Evolutionary conservation across 1,139 yeast species (phyloP).

Genomic region (Saccharomycopsis crataegensis): DNA sequence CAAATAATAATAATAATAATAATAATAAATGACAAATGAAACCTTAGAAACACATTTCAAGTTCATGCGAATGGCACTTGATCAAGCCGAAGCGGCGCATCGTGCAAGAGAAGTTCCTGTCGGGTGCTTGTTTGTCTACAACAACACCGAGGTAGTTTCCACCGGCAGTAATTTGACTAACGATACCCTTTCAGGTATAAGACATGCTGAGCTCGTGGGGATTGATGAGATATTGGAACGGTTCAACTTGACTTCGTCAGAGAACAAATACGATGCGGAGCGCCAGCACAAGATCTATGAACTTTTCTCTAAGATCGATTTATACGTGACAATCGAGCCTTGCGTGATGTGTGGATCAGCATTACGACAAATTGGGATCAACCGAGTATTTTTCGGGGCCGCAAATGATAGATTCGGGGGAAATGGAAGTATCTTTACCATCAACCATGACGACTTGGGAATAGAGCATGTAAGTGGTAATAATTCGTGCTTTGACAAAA

Average conservation of each 20-base stretch:
- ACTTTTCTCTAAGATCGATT: conserved; percentile 44
- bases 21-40: no score
- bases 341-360: conserved; percentile 98
- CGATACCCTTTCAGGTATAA: conserved; percentile 70
- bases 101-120: conserved; percentile 63
- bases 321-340: conserved; percentile 96
- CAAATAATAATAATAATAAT: no score
- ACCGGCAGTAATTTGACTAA: conserved; percentile 89
- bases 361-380: conserved; percentile 68
- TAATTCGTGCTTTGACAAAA: conserved; percentile 22
- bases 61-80: conserved; percentile 45
- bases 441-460: conserved; percentile 42
- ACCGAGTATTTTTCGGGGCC: conserved; percentile 78
- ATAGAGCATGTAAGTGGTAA: not conserved
- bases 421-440: conserved; percentile 73
- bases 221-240: conserved; percentile 44
- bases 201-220: conserved; percentile 90
- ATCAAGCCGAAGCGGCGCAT: conserved; percentile 50
- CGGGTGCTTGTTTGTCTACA: conserved; percentile 54
- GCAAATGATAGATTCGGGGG: conserved; percentile 97
- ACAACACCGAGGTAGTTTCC: conserved; percentile 49
- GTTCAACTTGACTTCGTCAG: conserved; percentile 10
- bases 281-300: conserved; percentile 22
- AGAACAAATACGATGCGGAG: not conserved
- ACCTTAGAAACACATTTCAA: conserved; percentile 22